Base-by-base conservation (phyloP, 805 yeast genomes). In the Starmerella bombicola region DNA sequence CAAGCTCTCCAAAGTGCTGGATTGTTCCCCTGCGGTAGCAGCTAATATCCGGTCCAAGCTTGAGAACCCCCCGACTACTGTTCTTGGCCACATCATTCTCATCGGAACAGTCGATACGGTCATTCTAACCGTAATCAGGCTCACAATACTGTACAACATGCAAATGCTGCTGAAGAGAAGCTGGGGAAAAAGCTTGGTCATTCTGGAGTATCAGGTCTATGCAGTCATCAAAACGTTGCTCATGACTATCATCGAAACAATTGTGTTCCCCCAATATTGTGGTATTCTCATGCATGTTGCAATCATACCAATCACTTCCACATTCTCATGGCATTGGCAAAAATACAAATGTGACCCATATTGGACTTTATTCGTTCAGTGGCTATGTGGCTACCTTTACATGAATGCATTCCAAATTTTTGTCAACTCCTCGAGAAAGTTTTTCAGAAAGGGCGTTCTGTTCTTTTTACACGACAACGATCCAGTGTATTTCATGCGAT, bases 391-490 rank as follows among this genome's bases (percentile, higher is more conserved):
- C 5, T 84, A 95, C 0, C 49, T 69, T 10, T 91, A 84, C 64
- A 86, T 91, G 97, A 76, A 78, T 47, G 66, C 74, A 52, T 77
- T 91, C 63, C 94, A 96, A 1, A 63, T 80, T 36, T 88, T 75
- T 60, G 85, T 88, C 23, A 81, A 93, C 16, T 78, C 85, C 85
- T 70, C 78, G 17, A 69, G 98, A 46, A 64, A 70, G 33, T 75
- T 84, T 30, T 68, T 88, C 43, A 71, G 99, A 41, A 78, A 80
- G 0, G 99, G 98, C 10, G 95, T 83, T 7, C 65, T 91, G 35
- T 91, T 76, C 58, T 91, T 91, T 63, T 80, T 91, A 45, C 71
- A 95, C 52, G 84, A 94, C 18, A 95, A 95, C 4, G 95, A 85
- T 52, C 96, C 91, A 56, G 95, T 94, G 30, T 80, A 82, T 51